A percentile compares a stretch with the other conserved stretches of the same genome.
Evolutionary conservation across 2,329 filamentous ascomycete species (phyloP).

Genomic region (Pseudocercospora cruenta): DNA sequence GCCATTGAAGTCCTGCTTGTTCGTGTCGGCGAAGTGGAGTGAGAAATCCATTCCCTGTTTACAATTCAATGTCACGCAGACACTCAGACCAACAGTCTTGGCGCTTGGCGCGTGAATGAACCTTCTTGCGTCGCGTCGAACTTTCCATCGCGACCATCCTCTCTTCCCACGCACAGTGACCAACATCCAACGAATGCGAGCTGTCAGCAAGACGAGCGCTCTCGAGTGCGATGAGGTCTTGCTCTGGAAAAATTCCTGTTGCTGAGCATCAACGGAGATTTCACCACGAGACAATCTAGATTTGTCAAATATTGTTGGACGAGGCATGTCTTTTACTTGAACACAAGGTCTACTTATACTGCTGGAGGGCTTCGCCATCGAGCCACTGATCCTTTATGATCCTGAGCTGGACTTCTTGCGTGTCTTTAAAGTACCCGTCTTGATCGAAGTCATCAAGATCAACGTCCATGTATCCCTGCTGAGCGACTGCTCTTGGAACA

Average conservation of each 20-base stretch:
- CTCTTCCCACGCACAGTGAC: too few species aligned
- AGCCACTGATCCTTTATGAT: conserved; percentile 17
- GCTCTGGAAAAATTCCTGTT: too few species aligned
- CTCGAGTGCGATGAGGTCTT: not conserved
- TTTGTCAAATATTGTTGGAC: not conserved
- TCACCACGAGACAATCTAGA: not conserved
- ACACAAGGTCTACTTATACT: not conserved
- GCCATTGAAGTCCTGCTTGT: too few species aligned
- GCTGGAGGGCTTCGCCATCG: conserved; percentile 1
- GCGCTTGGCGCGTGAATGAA: too few species aligned
- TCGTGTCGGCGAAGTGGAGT: too few species aligned
- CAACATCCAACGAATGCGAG: too few species aligned
- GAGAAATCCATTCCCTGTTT: too few species aligned
- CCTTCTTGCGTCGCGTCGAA: too few species aligned
- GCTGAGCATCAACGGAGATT: not conserved
- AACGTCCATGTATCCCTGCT: conserved; percentile 28
- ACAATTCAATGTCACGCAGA: too few species aligned
- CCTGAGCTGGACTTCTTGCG: conserved; percentile 7
- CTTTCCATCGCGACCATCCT: too few species aligned
- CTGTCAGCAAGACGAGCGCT: not conserved
- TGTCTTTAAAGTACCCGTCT: not conserved
- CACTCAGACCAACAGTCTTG: too few species aligned
- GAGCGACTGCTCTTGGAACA: conserved; percentile 20
- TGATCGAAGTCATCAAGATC: conserved; percentile 20
- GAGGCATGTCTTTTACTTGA: not conserved